Percentiles rank a stretch among this genome's conserved stretches.
These are phyloP conservation scores for Coleophoma cylindrospora DNA, from an alignment of 2,329 filamentous ascomycete species.

Conservation along the genomic window DNA sequence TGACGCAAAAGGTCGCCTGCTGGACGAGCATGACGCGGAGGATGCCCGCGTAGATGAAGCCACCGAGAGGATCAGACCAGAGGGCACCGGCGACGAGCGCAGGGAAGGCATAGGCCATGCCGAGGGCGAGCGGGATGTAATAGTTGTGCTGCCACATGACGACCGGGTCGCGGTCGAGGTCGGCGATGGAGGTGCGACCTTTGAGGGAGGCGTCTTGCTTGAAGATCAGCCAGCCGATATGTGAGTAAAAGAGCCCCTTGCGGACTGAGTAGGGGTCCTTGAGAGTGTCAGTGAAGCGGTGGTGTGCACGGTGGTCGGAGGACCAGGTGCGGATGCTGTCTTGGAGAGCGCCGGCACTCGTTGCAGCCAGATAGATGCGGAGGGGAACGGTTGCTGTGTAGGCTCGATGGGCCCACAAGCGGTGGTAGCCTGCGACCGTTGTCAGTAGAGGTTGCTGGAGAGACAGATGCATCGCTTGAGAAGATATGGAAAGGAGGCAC, in stretches of 20 bases:
- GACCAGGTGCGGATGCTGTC: conserved; percentile 59
- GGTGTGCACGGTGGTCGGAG: conserved; percentile 38
- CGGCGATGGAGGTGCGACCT: neutral
- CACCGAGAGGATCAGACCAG: conserved; percentile 44
- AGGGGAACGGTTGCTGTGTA: conserved; percentile 72
- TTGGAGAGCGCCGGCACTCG: conserved; percentile 76
- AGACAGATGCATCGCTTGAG: neutral
- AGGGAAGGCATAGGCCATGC: neutral
- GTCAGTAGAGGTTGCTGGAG: conserved; percentile 4
- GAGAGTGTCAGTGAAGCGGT: conserved; percentile 44
- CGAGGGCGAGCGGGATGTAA: neutral
- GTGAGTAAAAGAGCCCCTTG: neutral
- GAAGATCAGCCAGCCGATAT: neutral
- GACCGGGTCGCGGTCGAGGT: neutral
- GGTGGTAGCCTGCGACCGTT: conserved; percentile 55
- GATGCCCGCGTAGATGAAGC: conserved; percentile 45
- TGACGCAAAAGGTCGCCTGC: conserved; percentile 49
- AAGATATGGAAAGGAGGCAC: no score
- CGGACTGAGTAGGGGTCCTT: neutral
- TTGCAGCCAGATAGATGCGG: conserved; percentile 70
- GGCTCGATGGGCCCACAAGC: conserved; percentile 78
- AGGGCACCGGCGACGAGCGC: neutral
- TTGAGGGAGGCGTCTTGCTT: neutral
- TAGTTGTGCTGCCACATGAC: neutral
- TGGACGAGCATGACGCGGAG: conserved; percentile 47